Conservation (phyloP, 1,139 yeast genomes). For the Magnusiomyces suaveolens region DNA sequence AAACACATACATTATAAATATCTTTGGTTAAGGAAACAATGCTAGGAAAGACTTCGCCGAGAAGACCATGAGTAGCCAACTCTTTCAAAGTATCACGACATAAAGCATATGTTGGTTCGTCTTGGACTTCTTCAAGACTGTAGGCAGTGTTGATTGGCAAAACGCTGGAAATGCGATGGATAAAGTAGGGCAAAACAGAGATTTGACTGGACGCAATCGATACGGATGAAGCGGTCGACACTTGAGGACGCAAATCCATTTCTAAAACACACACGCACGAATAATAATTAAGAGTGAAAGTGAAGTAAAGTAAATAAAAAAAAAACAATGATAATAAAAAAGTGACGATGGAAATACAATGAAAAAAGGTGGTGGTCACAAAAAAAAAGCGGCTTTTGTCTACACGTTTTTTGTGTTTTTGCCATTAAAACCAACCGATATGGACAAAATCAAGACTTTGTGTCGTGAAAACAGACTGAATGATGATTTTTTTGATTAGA, state of each 20-base stretch:
- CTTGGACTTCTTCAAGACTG: constrained; percentile 23
- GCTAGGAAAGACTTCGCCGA: constrained; percentile 11
- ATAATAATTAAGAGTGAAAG: not conserved
- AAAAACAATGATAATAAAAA: not conserved
- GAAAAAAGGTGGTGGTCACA: not conserved
- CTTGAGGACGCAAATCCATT: not conserved
- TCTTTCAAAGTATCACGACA: constrained; percentile 10
- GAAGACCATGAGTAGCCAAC: constrained; percentile 8
- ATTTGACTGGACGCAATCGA: not conserved
- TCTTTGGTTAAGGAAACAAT: constrained; percentile 9
- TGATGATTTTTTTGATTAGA: no score
- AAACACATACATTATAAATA: constrained; percentile 10
- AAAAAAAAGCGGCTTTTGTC: not conserved
- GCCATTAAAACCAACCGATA: not conserved
- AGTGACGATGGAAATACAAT: no score
- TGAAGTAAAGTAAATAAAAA: not conserved
- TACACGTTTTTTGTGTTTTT: not conserved
- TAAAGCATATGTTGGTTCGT: constrained; percentile 14
- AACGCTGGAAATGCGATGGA: constrained; percentile 11
- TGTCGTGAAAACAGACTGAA: no score
- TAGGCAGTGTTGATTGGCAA: constrained; percentile 24
- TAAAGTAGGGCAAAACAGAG: constrained; percentile 12
- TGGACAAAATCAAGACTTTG: no score
- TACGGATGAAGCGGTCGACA: not conserved
- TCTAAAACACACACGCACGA: not conserved